Evolutionary conservation across 2,329 filamentous ascomycete genomes (phyloP), one percentile per base, ranked within the genome.

Genomic region (Diplodia seriata): DNA sequence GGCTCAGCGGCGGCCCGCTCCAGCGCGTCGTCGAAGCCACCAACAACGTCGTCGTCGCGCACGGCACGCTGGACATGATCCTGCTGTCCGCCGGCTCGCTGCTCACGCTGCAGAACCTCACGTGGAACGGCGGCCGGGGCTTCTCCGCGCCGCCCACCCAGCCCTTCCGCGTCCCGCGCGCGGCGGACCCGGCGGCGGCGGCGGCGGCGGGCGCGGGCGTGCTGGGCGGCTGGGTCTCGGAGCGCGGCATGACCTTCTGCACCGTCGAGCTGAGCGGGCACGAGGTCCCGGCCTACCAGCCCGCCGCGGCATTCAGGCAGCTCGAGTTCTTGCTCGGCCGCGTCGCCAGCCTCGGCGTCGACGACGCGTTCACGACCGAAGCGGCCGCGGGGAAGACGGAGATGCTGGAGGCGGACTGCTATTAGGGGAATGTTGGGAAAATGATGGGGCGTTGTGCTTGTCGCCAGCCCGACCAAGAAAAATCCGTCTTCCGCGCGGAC

Each of bases 11-110:
- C 43, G 70, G 71, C 3, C 68, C 66, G 15, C 70, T 77, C 14
- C 72, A 73, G 18, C 57, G 67, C 2, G 75, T 78, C 29, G 76
- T 76, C 56, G 77, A 78, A 55, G 40, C 64, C 40, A 77, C 74
- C 8, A 75, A 76, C 54, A 76, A 76, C 57, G 74, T 76, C 57
- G 72, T 78, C 64, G 59, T 71, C 57, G 67, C 54, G 36, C 50
- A 69, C 38, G 70, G 70, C 47, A 38, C 55, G 14, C 65, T 66
- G 64, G 70, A 72, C 53, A 69, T 69, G 66, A 50, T 69, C 43
- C 14, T 72, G 23, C 62, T 69, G 36, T 31, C 55, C 31, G 69
- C 68, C 55, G 70, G 70, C 47, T 67, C 70, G 14, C 64, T 71
- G 12, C 57, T 71, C 20, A 55, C 57, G 11, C 65, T 72, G 23